Evolutionary conservation across 345 rosid species (phyloP).

Genomic region (Sonneratia alba): DNA sequence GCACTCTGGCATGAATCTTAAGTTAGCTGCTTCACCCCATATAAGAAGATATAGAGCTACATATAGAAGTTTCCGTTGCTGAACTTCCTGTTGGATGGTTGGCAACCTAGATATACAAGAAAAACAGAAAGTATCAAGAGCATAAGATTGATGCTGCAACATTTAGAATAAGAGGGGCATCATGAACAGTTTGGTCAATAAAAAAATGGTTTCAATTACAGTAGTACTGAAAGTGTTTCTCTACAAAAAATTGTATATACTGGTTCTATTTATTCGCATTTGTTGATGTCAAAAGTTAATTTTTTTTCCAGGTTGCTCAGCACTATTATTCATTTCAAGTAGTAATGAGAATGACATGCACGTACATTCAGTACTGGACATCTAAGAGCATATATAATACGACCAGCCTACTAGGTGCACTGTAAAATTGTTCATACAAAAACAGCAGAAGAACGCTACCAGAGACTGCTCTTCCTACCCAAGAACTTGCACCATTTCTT

Average conservation of each 20-base stretch:
- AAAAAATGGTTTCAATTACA: neutral
- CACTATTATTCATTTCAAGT: neutral
- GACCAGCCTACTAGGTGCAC: neutral
- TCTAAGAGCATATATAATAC: neutral
- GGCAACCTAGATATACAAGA: slow-evolving; percentile 61
- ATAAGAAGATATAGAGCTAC: slow-evolving; percentile 95
- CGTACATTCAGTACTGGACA: neutral
- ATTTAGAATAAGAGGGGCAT: neutral
- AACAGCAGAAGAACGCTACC: slow-evolving; percentile 33
- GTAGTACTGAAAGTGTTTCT: neutral
- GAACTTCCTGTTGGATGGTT: slow-evolving; percentile 99
- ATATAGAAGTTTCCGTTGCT: slow-evolving; percentile 87
- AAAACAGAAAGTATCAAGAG: slow-evolving; percentile 8
- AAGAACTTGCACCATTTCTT: slow-evolving; percentile 98
- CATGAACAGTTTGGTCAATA: neutral
- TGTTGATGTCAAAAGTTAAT: neutral
- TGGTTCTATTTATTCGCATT: neutral
- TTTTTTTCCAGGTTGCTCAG: neutral
- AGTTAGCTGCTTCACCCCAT: slow-evolving; percentile 99
- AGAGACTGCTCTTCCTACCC: slow-evolving; percentile 94
- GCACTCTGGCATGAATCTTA: slow-evolving; percentile 99
- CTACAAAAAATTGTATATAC: neutral
- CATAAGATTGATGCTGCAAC: neutral
- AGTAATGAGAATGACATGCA: neutral
- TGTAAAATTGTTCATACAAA: neutral